Conservation (phyloP, 73 alveolate species). For the Tetrahymena borealis region DNA sequence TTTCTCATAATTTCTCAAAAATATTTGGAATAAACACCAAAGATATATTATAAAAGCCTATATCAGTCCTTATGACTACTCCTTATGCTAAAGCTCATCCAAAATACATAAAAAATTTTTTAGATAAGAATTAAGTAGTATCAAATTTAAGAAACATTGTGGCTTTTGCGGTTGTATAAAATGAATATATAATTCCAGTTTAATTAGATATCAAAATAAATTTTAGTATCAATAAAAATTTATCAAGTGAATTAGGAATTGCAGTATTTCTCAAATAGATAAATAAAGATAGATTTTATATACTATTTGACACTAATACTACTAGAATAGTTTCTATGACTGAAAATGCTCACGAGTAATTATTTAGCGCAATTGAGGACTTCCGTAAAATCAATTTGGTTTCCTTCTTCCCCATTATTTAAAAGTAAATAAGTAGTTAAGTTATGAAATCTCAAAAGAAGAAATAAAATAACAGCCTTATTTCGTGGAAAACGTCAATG, state of each 20-base stretch:
- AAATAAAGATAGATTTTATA: neutral
- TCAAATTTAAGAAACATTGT: neutral
- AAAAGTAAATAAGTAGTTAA: neutral
- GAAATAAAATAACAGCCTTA: neutral
- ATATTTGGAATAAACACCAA: neutral
- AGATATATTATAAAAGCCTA: neutral
- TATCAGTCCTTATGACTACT: neutral
- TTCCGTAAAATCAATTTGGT: neutral
- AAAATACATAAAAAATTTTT: neutral
- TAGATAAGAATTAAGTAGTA: neutral
- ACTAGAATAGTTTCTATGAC: neutral
- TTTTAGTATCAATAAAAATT: neutral
- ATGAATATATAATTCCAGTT: neutral
- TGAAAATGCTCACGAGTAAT: neutral
- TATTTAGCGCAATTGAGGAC: neutral
- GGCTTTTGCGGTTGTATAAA: neutral
- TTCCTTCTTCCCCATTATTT: neutral
- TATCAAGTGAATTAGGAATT: neutral
- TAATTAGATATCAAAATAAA: neutral
- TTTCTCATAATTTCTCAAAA: neutral
- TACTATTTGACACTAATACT: neutral
- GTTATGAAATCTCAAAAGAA: neutral
- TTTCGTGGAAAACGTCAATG: too few species aligned
- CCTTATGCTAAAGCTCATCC: neutral
- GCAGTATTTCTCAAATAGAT: neutral